Conservation (phyloP, 257 asterid genomes). For the Gentiana dahurica region DNA sequence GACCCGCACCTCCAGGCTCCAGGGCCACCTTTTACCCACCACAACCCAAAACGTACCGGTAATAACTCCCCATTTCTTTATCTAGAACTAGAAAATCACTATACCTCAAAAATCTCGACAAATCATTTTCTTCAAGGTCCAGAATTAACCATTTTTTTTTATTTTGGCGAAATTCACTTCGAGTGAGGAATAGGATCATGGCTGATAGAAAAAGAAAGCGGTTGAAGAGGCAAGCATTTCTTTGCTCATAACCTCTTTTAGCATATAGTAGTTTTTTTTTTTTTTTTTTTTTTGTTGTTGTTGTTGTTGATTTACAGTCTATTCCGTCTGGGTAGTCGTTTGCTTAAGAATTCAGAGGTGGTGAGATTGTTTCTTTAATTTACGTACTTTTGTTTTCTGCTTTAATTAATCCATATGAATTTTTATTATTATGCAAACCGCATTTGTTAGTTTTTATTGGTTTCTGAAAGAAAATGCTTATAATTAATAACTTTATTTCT, state of each 20-base stretch:
- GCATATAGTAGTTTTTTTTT: background rate
- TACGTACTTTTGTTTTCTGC: background rate
- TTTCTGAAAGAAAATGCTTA: background rate
- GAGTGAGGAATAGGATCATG: conserved; percentile 14
- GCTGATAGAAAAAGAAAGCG: conserved; percentile 42
- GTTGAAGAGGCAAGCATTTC: conserved; percentile 36
- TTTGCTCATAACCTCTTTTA: background rate
- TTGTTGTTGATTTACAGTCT: background rate
- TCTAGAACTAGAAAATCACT: too few relatives aligned
- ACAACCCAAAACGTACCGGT: too few relatives aligned
- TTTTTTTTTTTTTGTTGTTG: too few relatives aligned
- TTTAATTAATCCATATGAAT: background rate
- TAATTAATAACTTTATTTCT: too few relatives aligned
- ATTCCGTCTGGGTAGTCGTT: background rate
- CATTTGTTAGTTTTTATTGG: background rate
- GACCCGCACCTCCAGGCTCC: too few relatives aligned
- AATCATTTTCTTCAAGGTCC: too few relatives aligned
- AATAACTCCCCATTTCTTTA: too few relatives aligned
- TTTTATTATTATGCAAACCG: background rate
- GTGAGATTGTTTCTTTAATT: background rate
- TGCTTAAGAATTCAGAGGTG: background rate
- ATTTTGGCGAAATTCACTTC: too few relatives aligned
- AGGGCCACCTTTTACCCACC: too few relatives aligned
- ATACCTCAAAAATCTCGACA: too few relatives aligned
- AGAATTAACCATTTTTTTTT: too few relatives aligned